A percentile compares a stretch with the other conserved stretches of the same genome.
phyloP scores from a whole-genome alignment of 2,329 filamentous ascomycete species.

The Curvularia spicifera region DNA sequence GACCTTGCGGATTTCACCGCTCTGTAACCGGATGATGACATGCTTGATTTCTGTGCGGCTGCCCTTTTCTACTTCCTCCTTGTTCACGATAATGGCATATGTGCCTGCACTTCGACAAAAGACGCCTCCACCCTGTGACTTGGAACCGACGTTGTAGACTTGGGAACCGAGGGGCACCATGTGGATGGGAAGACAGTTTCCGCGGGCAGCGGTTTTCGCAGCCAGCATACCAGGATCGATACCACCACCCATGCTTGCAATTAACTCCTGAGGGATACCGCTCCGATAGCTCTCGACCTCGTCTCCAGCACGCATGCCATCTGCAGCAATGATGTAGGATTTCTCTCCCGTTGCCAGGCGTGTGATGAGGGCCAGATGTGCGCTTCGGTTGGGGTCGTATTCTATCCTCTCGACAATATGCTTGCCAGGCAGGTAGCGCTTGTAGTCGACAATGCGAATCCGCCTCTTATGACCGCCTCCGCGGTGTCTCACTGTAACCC shows the following conservation, averaged over 20 bases:
- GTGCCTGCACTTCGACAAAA: conserved; percentile 96
- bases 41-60: conserved; percentile 71
- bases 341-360: conserved; percentile 75
- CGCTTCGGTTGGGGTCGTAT: conserved; percentile 90
- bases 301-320: conserved; percentile 91
- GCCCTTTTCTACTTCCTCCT: conserved; percentile 72
- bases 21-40: conserved; percentile 86
- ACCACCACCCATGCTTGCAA: conserved; percentile 89
- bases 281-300: conserved; percentile 88
- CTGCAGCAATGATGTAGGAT: conserved; percentile 93
- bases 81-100: conserved; percentile 85
- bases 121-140: conserved; percentile 75
- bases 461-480: conserved; percentile 92
- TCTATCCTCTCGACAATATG: conserved; percentile 94
- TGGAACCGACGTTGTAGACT: conserved; percentile 85
- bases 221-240: conserved; percentile 96
- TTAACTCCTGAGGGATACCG: conserved; percentile 84
- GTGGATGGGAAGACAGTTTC: conserved; percentile 93
- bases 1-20: conserved; percentile 88
- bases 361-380: conserved; percentile 88
- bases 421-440: conserved; percentile 76
- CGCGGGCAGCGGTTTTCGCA: conserved; percentile 89
- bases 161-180: conserved; percentile 96
- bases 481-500: conserved; percentile 86
- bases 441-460: conserved; percentile 90